Evolutionary conservation across 495 filamentous ascomycete genomes (phyloP), one percentile per base, ranked within the genome.

Genomic region (Hypomontagnella monticulosa): DNA sequence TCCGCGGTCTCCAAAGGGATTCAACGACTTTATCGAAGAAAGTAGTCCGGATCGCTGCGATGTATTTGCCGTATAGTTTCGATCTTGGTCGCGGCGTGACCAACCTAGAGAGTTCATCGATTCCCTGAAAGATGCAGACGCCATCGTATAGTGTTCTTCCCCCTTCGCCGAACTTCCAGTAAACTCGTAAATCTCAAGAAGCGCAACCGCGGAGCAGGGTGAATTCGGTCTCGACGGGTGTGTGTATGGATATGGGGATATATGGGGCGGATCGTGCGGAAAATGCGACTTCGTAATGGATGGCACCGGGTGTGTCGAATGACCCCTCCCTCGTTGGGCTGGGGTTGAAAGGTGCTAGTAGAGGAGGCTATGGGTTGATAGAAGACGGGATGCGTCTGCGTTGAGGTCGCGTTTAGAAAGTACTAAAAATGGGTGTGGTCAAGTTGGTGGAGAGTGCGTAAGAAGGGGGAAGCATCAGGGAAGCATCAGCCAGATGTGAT

Each of bases 21-120:
- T 99, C 58, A 93, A 76, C 12, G 89, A 91, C 76, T 92, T 88
- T 66, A 99, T 80, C 66, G 88, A 90, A 36, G 91, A 91, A 34
- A 97, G 73, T 19, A 98, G 83, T 16, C 93, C 87, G 56, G 86
- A 88, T 61, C 87, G 84, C 54, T 87, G 82, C 51, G 88, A 79
- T 41, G 93, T 97, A 76, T 85, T 91, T 62, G 88, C 90, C 54
- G 93, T 91, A 36, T 64, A 69, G 27, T 90, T 48, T 16, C 62
- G 73, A 70, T 96, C 92, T 52, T 85, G 80, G 42, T 95, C 91
- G 70, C 95, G 87, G 51, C 95, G 89, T 69, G 92, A 90, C 95
- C 95, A 99, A 20, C 95, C 95, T 62, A 99, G 79, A 33, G 92
- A 93, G 80, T 93, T 97, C 85, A 98, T 92, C 18, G 90, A 94